phyloP scores from a whole-genome alignment of 768 basidiomycete genomes.

The Mycena amicta region DNA sequence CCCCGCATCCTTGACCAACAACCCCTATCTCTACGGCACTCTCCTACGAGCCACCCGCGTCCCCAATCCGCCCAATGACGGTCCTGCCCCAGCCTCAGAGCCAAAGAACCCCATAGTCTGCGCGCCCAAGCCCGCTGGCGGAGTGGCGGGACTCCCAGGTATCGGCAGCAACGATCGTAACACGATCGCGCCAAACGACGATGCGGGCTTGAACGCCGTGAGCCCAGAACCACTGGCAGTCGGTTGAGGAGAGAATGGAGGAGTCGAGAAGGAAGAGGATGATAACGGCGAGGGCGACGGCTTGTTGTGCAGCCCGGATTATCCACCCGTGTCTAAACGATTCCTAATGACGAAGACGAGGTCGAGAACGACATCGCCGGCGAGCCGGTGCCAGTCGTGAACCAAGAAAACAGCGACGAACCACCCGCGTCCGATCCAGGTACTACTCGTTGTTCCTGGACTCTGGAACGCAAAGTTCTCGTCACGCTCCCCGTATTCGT shows the following conservation, averaged over 20 bases:
- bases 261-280: constrained; percentile 32
- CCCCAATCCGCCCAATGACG: constrained; percentile 29
- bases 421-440: constrained; percentile 18
- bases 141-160: constrained; percentile 56
- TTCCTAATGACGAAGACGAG: neutral
- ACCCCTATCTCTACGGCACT: no score
- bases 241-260: constrained; percentile 20
- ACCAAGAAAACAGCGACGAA: constrained; percentile 9
- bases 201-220: constrained; percentile 83
- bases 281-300: constrained; percentile 29
- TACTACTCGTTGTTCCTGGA: constrained; percentile 11
- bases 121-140: constrained; percentile 23
- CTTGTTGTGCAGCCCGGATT: constrained; percentile 15
- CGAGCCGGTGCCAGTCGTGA: constrained; percentile 31
- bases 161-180: constrained; percentile 76
- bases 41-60: constrained; percentile 39
- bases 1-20: no score
- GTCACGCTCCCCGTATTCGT: constrained; percentile 70
- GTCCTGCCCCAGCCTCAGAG: constrained; percentile 1
- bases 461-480: constrained; percentile 66
- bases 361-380: constrained; percentile 9
- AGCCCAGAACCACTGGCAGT: constrained; percentile 54
- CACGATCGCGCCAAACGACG: constrained; percentile 76
- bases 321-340: constrained; percentile 2
- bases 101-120: constrained; percentile 20